Conservation (phyloP, 805 yeast genomes). For the Spathaspora arborariae region DNA sequence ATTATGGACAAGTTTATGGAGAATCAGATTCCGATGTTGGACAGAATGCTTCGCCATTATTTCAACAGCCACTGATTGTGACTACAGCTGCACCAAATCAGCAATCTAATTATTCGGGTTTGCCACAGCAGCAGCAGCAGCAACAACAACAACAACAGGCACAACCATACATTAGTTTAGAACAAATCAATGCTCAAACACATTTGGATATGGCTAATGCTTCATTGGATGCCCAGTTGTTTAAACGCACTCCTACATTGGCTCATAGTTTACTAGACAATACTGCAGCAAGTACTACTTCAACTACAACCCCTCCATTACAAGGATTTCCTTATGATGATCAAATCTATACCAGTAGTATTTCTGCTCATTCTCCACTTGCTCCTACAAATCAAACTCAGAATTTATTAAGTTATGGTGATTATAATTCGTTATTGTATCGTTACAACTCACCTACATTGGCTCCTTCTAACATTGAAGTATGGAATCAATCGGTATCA, state of each 20-base stretch:
- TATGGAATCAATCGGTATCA: neutral
- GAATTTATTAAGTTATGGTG: conserved; percentile 2
- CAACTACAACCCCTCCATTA: conserved; percentile 2
- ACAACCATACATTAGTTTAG: conserved; percentile 10
- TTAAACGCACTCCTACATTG: conserved; percentile 3
- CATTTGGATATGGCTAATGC: conserved; percentile 1
- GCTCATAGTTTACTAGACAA: conserved; percentile 1
- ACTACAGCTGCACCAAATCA: neutral
- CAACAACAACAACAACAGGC: conserved; percentile 2
- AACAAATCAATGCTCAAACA: conserved; percentile 11
- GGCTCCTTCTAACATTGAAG: conserved; percentile 2
- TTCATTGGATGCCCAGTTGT: conserved; percentile 1
- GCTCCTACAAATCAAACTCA: neutral
- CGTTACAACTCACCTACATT: conserved; percentile 7
- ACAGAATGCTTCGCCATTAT: conserved; percentile 1
- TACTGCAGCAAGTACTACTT: neutral
- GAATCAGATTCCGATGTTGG: conserved; percentile 6
- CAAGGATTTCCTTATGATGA: conserved; percentile 20
- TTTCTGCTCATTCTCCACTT: conserved; percentile 7
- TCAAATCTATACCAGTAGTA: conserved; percentile 11
- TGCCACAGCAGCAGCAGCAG: conserved; percentile 3
- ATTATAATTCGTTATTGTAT: conserved; percentile 7
- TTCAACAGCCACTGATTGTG: conserved; percentile 1
- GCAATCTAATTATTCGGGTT: too few relatives aligned
- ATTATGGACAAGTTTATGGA: conserved; percentile 14